Conservation (phyloP, 495 filamentous ascomycete genomes). For the Saxophila tyrrhenica region DNA sequence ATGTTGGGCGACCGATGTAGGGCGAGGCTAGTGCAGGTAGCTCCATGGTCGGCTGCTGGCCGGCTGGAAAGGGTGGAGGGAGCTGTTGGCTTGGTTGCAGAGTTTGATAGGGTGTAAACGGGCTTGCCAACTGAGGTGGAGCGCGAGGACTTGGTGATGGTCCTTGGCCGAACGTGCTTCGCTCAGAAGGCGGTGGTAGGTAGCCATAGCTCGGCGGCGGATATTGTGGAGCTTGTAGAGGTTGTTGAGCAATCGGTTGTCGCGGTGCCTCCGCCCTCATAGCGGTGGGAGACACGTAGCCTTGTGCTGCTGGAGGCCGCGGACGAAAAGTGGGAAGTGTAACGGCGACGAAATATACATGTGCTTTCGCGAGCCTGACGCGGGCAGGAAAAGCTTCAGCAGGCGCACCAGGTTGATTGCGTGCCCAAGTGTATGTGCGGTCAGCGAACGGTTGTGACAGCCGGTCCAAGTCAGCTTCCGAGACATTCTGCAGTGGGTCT, state of each 20-base stretch:
- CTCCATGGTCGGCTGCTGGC: slow-evolving; percentile 1
- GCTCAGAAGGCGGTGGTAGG: background rate
- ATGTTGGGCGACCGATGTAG: slow-evolving; percentile 5
- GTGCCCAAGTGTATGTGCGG: slow-evolving; percentile 13
- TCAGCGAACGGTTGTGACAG: slow-evolving; percentile 11
- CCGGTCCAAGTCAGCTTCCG: slow-evolving; percentile 15
- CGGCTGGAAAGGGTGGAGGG: background rate
- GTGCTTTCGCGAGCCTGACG: slow-evolving; percentile 14
- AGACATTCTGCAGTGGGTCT: slow-evolving; percentile 10
- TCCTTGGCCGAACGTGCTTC: background rate
- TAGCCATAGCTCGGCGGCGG: background rate
- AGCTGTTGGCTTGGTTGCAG: background rate
- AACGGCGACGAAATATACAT: slow-evolving; percentile 15
- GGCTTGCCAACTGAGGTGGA: background rate
- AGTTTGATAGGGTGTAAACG: background rate
- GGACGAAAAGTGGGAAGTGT: slow-evolving; percentile 17
- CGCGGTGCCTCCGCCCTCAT: background rate
- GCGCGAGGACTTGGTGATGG: background rate
- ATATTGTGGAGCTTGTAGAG: background rate
- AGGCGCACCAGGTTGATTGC: background rate
- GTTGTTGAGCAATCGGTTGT: background rate
- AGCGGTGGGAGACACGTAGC: background rate
- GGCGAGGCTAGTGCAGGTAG: slow-evolving; percentile 5
- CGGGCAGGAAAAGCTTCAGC: slow-evolving; percentile 13
- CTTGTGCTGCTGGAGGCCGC: background rate